A percentile compares a stretch with the other conserved stretches of the same genome.
These are phyloP conservation scores for Nyctanthes arbortristis DNA, from an alignment of 257 asterid species.

Conservation along the genomic window DNA sequence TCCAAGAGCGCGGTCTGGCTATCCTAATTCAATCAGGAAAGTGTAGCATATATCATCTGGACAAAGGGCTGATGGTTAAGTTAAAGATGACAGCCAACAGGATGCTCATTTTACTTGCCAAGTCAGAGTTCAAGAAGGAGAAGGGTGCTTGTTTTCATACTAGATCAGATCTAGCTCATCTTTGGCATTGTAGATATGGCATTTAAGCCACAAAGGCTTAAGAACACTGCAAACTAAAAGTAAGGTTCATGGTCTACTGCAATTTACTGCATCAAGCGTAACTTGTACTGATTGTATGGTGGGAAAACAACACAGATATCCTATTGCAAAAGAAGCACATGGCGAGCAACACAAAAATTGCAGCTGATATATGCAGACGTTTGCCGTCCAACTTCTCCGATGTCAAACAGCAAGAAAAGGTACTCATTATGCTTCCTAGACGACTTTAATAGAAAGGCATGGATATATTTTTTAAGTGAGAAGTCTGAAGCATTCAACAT, in stretches of 20 bases:
- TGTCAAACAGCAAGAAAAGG: background rate
- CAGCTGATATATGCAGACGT: background rate
- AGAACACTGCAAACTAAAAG: background rate
- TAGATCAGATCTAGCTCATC: background rate
- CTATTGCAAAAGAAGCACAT: too few species aligned
- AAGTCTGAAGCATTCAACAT: background rate
- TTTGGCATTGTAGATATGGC: too few species aligned
- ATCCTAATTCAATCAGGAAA: background rate
- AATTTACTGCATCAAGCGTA: background rate
- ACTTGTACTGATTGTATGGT: background rate
- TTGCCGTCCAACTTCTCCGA: background rate
- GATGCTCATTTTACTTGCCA: background rate
- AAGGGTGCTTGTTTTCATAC: background rate
- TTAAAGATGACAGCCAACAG: background rate
- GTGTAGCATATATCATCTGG: background rate
- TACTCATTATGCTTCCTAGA: background rate
- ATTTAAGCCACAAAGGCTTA: background rate
- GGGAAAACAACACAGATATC: too few species aligned
- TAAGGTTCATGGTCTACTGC: background rate
- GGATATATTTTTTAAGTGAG: background rate
- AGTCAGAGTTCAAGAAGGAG: background rate
- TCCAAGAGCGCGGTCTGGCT: background rate
- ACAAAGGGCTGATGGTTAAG: background rate
- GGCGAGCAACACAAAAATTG: too few species aligned
- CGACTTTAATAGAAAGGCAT: background rate